Evolutionary conservation across 2,329 filamentous ascomycete species (phyloP).

Genomic region (Mycogone perniciosa): DNA sequence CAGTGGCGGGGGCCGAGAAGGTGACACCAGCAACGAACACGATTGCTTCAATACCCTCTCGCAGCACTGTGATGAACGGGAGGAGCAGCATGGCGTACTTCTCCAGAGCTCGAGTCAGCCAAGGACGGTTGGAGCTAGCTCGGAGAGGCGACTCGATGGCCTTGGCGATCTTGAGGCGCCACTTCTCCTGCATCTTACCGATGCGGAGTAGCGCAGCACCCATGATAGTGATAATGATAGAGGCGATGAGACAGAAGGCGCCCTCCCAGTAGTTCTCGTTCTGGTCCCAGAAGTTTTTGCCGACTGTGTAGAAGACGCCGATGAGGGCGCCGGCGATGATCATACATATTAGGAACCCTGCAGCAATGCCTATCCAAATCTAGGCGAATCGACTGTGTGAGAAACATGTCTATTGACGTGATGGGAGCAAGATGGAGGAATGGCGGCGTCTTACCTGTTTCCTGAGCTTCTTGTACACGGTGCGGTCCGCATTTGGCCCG

Average conservation of each 20-base stretch:
- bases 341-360: conserved; percentile 59
- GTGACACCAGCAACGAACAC: conserved; percentile 82
- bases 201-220: conserved; percentile 75
- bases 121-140: conserved; percentile 36
- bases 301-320: conserved; percentile 63
- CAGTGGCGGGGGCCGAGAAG: conserved; percentile 64
- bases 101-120: conserved; percentile 59
- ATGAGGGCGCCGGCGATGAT: conserved; percentile 62
- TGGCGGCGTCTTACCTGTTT: conserved; percentile 46
- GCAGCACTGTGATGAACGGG: conserved; percentile 80
- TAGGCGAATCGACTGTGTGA: conserved; percentile 18
- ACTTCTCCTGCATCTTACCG: conserved; percentile 79
- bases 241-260: conserved; percentile 66
- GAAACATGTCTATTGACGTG: too few species aligned
- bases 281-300: conserved; percentile 57
- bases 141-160: conserved; percentile 51
- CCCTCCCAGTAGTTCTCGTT: conserved; percentile 78
- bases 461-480: conserved; percentile 60
- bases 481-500: conserved; percentile 54
- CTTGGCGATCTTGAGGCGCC: conserved; percentile 73
- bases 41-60: conserved; percentile 80
- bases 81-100: conserved; percentile 83
- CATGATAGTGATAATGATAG: conserved; percentile 74
- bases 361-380: conserved; percentile 57
- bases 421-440: background rate